A percentile compares a stretch with the other conserved stretches of the same genome.
Evolutionary conservation across 148 eudicot genomes (phyloP).

Genomic region (Agrostemma githago): DNA sequence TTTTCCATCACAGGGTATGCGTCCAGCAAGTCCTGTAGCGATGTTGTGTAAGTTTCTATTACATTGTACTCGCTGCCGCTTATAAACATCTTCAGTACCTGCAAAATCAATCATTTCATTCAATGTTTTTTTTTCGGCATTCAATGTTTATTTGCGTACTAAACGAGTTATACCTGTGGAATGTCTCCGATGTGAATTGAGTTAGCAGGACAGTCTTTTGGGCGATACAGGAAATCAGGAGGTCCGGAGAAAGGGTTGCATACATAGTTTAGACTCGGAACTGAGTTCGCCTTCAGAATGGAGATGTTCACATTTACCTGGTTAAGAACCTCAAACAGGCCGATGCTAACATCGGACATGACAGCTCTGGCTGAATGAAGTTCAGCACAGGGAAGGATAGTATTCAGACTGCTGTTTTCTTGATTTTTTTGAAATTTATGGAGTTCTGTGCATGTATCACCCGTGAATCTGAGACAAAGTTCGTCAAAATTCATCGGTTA

Average conservation of each 20-base stretch:
- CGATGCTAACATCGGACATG: slow-evolving; percentile 44
- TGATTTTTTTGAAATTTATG: slow-evolving; percentile 55
- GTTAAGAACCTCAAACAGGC: slow-evolving; percentile 45
- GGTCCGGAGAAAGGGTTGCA: slow-evolving; percentile 90
- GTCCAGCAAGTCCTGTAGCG: slow-evolving; percentile 51
- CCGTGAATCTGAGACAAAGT: slow-evolving; percentile 42
- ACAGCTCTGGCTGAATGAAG: slow-evolving; percentile 51
- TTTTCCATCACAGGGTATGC: slow-evolving; percentile 57
- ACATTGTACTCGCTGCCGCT: slow-evolving; percentile 26
- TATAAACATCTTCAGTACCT: slow-evolving; percentile 45
- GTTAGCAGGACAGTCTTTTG: slow-evolving; percentile 48
- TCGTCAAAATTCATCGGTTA: neutral
- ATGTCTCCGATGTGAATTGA: slow-evolving; percentile 56
- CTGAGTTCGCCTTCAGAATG: slow-evolving; percentile 21
- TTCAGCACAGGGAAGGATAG: slow-evolving; percentile 66
- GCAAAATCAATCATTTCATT: neutral
- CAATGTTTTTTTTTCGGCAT: neutral
- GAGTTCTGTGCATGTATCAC: slow-evolving; percentile 66
- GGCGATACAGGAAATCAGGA: slow-evolving; percentile 48
- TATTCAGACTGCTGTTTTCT: slow-evolving; percentile 66
- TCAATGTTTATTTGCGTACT: neutral
- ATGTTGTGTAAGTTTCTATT: slow-evolving; percentile 44
- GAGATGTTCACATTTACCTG: slow-evolving; percentile 60
- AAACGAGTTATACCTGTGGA: slow-evolving; percentile 39
- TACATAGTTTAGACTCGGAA: slow-evolving; percentile 37